Conservation (phyloP, 805 yeast species). For the Lachancea nothofagi region DNA sequence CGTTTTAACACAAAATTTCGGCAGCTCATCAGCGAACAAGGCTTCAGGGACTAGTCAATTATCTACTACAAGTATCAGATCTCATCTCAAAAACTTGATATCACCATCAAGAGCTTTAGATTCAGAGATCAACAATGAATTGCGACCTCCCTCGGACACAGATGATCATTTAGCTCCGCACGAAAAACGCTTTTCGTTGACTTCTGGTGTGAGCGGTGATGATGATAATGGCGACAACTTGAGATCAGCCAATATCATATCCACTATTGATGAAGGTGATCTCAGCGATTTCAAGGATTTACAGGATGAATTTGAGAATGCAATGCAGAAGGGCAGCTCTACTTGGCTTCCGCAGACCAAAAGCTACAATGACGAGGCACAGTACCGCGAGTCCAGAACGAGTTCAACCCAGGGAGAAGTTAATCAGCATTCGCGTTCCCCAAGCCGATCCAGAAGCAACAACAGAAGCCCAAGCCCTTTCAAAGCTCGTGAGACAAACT, state of each 20-base stretch:
- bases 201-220: neutral
- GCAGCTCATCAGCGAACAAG: neutral
- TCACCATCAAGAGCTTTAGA: constrained; percentile 1
- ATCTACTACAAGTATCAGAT: constrained; percentile 7
- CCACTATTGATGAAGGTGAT: constrained; percentile 30
- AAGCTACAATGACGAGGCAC: neutral
- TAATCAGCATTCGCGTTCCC: too few relatives aligned
- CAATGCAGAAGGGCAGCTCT: constrained; percentile 23
- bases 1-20: constrained; percentile 2
- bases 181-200: neutral
- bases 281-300: constrained; percentile 31
- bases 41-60: constrained; percentile 3
- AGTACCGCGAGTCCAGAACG: too few relatives aligned
- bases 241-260: constrained; percentile 26
- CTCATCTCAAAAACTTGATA: constrained; percentile 5
- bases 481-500: neutral
- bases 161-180: neutral
- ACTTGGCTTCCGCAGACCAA: constrained; percentile 26
- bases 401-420: neutral
- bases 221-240: constrained; percentile 13
- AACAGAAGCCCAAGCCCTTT: neutral
- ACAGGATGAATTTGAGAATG: constrained; percentile 28
- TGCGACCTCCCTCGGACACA: neutral
- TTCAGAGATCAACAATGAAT: neutral
- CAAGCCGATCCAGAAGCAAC: neutral